A percentile compares a stretch with the other conserved stretches of the same genome.
Conservation (phyloP, 108 stramenopile genomes). For the Halocafeteria seosinensis region DNA sequence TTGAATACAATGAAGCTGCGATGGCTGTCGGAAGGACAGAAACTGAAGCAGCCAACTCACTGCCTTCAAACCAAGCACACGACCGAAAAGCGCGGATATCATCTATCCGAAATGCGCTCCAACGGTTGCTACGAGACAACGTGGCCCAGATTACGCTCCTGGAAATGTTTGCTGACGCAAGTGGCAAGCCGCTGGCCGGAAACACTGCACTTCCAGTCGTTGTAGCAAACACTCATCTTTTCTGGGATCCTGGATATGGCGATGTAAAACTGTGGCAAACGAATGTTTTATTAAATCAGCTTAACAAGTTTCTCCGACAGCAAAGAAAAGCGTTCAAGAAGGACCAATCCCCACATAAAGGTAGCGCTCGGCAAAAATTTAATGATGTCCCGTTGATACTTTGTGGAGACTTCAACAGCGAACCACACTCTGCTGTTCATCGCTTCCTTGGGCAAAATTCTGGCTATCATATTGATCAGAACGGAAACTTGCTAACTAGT, state of each 20-base stretch:
- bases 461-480: too few species aligned
- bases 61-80: conserved; percentile 34
- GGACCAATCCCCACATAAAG: too few species aligned
- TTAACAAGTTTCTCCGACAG: conserved; percentile 67
- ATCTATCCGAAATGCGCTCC: too few species aligned
- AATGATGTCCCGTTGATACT: conserved; percentile 60
- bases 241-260: conserved; percentile 84
- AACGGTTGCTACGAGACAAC: conserved; percentile 83
- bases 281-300: conserved; percentile 70
- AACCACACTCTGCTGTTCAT: conserved; percentile 84
- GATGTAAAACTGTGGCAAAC: conserved; percentile 98
- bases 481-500: conserved; percentile 68
- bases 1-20: conserved; percentile 74
- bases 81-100: too few species aligned
- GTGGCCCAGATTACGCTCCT: conserved; percentile 83
- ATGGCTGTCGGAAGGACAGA: conserved; percentile 20
- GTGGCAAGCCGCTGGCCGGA: conserved; percentile 46
- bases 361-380: too few species aligned
- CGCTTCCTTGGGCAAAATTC: conserved; percentile 62
- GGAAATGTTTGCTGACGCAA: conserved; percentile 33
- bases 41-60: conserved; percentile 62
- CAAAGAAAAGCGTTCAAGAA: too few species aligned
- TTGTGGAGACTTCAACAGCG: conserved; percentile 94
- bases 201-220: conserved; percentile 34
- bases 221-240: conserved; percentile 92